phyloP scores from a whole-genome alignment of 1,139 yeast species.

The Debaryomyces coudertii region DNA sequence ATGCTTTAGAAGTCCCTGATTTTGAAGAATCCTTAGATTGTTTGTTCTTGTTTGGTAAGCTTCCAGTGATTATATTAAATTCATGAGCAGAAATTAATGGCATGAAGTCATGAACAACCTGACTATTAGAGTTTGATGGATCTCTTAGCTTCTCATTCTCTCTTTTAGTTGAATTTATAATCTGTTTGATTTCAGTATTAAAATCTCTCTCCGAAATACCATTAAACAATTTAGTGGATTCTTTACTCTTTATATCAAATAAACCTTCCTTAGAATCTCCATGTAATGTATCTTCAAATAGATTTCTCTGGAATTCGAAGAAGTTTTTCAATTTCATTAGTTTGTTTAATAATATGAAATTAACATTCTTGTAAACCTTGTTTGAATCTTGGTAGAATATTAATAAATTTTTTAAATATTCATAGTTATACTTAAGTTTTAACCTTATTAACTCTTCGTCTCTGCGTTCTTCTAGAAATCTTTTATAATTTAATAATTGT shows the following conservation, averaged over 20 bases:
- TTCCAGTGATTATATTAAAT: conserved; percentile 46
- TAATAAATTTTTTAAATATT: conserved; percentile 35
- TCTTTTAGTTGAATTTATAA: conserved; percentile 20
- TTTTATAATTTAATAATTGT: conserved; percentile 27
- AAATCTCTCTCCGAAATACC: conserved; percentile 37
- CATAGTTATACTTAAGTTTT: conserved; percentile 39
- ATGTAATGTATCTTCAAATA: conserved; percentile 29
- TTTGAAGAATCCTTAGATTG: conserved; percentile 24
- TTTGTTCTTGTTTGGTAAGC: conserved; percentile 32
- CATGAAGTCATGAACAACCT: conserved; percentile 46
- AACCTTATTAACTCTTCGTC: conserved; percentile 43
- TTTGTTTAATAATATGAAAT: conserved; percentile 35
- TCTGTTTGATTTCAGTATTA: conserved; percentile 31
- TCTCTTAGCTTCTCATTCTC: conserved; percentile 11
- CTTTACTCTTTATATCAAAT: conserved; percentile 40
- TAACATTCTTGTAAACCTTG: conserved; percentile 38
- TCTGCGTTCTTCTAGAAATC: conserved; percentile 24
- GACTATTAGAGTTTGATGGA: conserved; percentile 4
- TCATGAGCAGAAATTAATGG: conserved; percentile 43
- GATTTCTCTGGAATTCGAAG: conserved; percentile 40
- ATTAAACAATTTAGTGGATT: conserved; percentile 37
- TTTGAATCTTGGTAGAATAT: conserved; percentile 45
- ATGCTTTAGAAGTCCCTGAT: conserved; percentile 11
- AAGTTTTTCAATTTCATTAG: conserved; percentile 44
- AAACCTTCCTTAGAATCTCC: conserved; percentile 26